Evolutionary conservation across 2,329 filamentous ascomycete species (phyloP).

Genomic region (Whalleya microplaca): DNA sequence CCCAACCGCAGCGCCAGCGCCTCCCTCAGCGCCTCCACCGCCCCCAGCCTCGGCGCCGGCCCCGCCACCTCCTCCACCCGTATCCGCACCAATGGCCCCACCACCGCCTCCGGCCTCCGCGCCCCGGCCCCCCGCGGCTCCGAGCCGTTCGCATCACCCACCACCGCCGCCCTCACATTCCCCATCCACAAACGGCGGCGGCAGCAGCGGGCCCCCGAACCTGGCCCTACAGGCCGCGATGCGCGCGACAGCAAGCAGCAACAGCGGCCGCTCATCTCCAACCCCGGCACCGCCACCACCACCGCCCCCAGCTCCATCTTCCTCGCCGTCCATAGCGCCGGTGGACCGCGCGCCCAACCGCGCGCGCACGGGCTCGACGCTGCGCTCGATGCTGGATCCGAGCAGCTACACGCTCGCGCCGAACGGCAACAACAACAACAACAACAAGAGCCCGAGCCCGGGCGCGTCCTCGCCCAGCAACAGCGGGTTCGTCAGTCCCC

Average conservation of each 20-base stretch:
- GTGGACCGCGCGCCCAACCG: constrained; percentile 37
- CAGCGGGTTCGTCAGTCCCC: constrained; percentile 37
- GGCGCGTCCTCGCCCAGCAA: constrained; percentile 48
- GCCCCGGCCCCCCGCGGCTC: constrained; percentile 28
- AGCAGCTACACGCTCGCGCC: constrained; percentile 74
- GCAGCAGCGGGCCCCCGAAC: constrained; percentile 37
- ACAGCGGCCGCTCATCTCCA: constrained; percentile 39
- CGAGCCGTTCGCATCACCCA: constrained; percentile 40
- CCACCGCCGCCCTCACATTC: constrained; percentile 42
- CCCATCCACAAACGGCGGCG: constrained; percentile 21
- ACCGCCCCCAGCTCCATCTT: constrained; percentile 45
- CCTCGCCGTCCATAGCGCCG: constrained; percentile 44
- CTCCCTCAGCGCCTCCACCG: constrained; percentile 50
- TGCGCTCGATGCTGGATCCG: constrained; percentile 72
- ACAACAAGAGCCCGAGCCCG: constrained; percentile 46
- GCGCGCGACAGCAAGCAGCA: constrained; percentile 40
- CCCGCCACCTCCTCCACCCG: constrained; percentile 39
- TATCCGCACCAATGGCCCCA: constrained; percentile 41
- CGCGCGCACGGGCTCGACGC: constrained; percentile 47
- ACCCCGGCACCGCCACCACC: constrained; percentile 41
- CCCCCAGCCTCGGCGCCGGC: constrained; percentile 42
- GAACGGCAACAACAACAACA: constrained; percentile 60
- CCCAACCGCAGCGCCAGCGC: constrained; percentile 45
- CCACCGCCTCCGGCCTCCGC: constrained; percentile 35
- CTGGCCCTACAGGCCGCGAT: constrained; percentile 47